Percentiles rank a stretch among this genome's conserved stretches.
These are phyloP conservation scores for Spinacia oleracea DNA, from an alignment of 179 eudicot genomes.

Conservation along the genomic window DNA sequence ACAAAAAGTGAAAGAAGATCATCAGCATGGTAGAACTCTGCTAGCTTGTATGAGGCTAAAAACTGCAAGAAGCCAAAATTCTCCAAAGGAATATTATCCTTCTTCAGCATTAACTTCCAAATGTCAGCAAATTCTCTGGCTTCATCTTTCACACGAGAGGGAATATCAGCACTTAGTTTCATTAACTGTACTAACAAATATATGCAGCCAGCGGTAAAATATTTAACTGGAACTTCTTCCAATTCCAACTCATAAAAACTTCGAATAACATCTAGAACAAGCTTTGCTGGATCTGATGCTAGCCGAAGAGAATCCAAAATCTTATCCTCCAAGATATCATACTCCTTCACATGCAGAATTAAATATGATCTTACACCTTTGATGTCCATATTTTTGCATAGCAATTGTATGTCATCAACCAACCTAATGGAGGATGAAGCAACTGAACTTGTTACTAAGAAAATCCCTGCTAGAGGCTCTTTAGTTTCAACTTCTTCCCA, in stretches of 20 bases:
- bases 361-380: constrained; percentile 10
- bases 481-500: background rate
- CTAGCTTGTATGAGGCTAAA: constrained; percentile 15
- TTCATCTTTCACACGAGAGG: constrained; percentile 6
- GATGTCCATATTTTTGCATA: constrained; percentile 15
- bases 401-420: background rate
- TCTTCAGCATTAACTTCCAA: constrained; percentile 13
- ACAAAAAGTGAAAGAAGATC: constrained; percentile 23
- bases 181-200: constrained; percentile 18
- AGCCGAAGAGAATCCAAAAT: constrained; percentile 18
- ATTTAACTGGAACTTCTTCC: background rate
- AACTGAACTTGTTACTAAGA: background rate
- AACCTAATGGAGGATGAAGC: constrained; percentile 1
- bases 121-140: constrained; percentile 2
- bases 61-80: constrained; percentile 14
- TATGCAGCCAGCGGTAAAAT: constrained; percentile 8
- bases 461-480: background rate
- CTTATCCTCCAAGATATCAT: background rate
- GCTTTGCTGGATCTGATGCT: constrained; percentile 22
- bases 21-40: background rate
- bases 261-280: constrained; percentile 17
- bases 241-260: background rate
- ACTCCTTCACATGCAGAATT: constrained; percentile 12
- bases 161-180: constrained; percentile 6
- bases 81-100: background rate